Percentiles rank a stretch among this genome's conserved stretches.
Conservation (phyloP, 1,284 basidiomycete genomes). For the Lignosus rhinocerotis region DNA sequence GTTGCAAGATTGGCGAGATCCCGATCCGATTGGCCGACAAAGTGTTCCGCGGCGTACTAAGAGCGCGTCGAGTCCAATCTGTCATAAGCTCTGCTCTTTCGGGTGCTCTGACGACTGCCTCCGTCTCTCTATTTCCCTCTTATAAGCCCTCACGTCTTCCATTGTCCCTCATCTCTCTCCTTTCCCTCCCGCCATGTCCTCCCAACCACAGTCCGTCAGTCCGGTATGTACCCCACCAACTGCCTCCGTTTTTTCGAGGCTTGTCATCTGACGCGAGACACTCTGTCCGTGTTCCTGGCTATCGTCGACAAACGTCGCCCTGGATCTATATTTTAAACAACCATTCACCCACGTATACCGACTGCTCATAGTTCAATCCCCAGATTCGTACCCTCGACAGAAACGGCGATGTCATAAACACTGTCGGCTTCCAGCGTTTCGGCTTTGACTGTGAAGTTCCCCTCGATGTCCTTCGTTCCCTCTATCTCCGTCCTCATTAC, state of each 20-base stretch:
- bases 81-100: not conserved
- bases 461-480: constrained; percentile 75
- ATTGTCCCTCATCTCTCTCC: constrained; percentile 5
- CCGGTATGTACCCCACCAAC: constrained; percentile 4
- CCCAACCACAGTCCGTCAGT: constrained; percentile 11
- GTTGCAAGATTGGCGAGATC: constrained; percentile 18
- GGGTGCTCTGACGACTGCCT: not conserved
- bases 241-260: not conserved
- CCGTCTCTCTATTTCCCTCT: constrained; percentile 5
- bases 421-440: constrained; percentile 81
- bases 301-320: constrained; percentile 3
- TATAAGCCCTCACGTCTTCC: constrained; percentile 1
- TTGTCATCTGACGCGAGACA: constrained; percentile 16
- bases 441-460: constrained; percentile 87
- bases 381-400: constrained; percentile 71
- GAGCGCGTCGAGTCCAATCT: not conserved
- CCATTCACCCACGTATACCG: not conserved
- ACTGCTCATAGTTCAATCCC: constrained; percentile 5
- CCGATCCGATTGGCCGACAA: constrained; percentile 17
- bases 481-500: constrained; percentile 86
- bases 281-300: constrained; percentile 3
- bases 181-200: constrained; percentile 19
- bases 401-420: constrained; percentile 71
- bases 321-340: not conserved
- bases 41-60: not conserved